Base-by-base conservation (phyloP, 140 eudicot species). In the Stevia rebaudiana region DNA sequence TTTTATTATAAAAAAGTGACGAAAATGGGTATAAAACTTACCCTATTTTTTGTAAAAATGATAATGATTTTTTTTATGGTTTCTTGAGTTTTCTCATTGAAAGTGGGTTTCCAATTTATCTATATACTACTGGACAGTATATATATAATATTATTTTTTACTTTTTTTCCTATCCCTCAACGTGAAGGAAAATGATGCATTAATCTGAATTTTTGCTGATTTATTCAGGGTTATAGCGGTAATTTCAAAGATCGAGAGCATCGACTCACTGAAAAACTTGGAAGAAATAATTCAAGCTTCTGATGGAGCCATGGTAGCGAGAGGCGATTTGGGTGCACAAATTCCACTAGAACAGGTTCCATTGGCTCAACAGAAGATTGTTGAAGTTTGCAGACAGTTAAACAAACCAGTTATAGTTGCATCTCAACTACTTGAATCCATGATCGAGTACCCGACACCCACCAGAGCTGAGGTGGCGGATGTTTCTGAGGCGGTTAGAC, bases 331-430 rank as follows among this genome's bases (percentile, higher is more conserved):
- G 36, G 95, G 96, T 39, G 96, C 98, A 13, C 98, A 91, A 76
- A 87, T 91, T 65, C 98, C 98, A 3, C 68, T 91, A 63, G 96
- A 91, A 78, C 96, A 87, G 77, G 98, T 91, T 31, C 96, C 98
- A 9, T 88, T 90, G 63, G 95, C 78, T 56, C 96, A 87, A 78
- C 94, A 91, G 64, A 87, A 59, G 76, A 85, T 92, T 39, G 98
- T 92, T 21, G 85, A 85, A 72, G 70, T 79, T 35, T 92, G 98
- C 84, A 67, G 98, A 63, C 76, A 92, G 58, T 60, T 92, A 8
- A 87, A 92, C 69, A 87, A 83, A 72, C 98, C 98, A 9, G 98
- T 85, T 15, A 85, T 91, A n/a, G 98, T 91, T 40, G 92, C 98
- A 60, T 84, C 96, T 24, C 96, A 82, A 61, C 79, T 91, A 50